These are phyloP conservation scores for Axilococcus clingmanii DNA, from an alignment of 139 green algal genomes.

Conservation along the genomic window DNA sequence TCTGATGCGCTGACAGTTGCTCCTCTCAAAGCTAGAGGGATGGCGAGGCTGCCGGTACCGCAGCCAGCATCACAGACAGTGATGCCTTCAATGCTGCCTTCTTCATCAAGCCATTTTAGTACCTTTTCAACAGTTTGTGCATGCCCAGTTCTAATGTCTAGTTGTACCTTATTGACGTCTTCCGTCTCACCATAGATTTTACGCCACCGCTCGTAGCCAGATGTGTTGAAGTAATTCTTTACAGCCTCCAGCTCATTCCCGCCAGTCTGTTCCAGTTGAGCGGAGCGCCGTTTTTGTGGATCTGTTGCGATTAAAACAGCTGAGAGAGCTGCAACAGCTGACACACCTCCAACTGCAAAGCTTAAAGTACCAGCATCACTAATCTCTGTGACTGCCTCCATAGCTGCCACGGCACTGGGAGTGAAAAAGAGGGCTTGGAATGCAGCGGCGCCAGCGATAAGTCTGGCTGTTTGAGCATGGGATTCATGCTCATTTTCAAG, in stretches of 20 bases:
- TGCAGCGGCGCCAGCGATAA: neutral
- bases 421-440: neutral
- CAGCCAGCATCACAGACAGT: slow-evolving; percentile 87
- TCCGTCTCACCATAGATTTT: slow-evolving; percentile 99
- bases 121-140: slow-evolving; percentile 97
- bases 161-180: slow-evolving; percentile 98
- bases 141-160: slow-evolving; percentile 91
- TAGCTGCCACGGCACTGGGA: slow-evolving; percentile 4
- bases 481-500: neutral
- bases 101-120: slow-evolving; percentile 73
- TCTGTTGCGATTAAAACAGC: slow-evolving; percentile 63
- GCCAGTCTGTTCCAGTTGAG: slow-evolving; percentile 66
- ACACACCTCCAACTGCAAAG: slow-evolving; percentile 50
- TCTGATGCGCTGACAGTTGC: slow-evolving; percentile 75
- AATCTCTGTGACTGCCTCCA: slow-evolving; percentile 4
- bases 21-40: slow-evolving; percentile 72
- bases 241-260: slow-evolving; percentile 90
- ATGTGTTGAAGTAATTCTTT: slow-evolving; percentile 93
- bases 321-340: slow-evolving; percentile 59
- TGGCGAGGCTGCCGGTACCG: slow-evolving; percentile 77
- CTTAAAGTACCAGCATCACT: slow-evolving; percentile 6
- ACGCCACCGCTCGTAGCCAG: slow-evolving; percentile 90
- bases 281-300: slow-evolving; percentile 56
- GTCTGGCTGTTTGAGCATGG: neutral
- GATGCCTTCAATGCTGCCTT: slow-evolving; percentile 64